Evolutionary conservation across 208 protist species (phyloP), one percentile per base, ranked within the genome.

Genomic region (Naegleria lovaniensis): DNA sequence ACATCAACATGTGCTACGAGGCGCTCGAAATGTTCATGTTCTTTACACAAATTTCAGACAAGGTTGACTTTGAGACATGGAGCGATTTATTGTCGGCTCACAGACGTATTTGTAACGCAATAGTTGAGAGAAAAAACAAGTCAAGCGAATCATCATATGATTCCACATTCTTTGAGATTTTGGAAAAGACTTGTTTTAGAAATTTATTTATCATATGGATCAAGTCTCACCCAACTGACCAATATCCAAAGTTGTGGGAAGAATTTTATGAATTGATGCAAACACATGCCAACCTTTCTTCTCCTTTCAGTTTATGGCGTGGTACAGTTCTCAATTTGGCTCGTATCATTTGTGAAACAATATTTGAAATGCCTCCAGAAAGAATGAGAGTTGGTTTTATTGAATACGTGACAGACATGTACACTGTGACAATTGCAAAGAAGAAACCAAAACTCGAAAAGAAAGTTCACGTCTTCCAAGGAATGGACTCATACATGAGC

Each of bases 21-120:
- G 41, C 33, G 51, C 33, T 88, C 5, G 84, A 88, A 39, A 88
- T 88, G 9, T 88, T 88, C 41, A 59, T 88, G 43, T 88, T 88
- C n/a, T 88, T 88, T 38, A 58, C 22, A 33, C 15, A 51, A 33
- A 88, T 88, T 88, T 39, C 84, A 19, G 84, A 88, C 19, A 88
- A 88, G 41, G 22, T 88, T 33, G 84, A 88, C 13, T 88, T 88
- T 88, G 84, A 88, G 9, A 88, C 84, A 33, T 88, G 84, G 84
- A 39, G 36, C 5, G 36, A 52, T 88, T 58, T 88, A 88, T n/a
- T 88, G 5, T 39, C 25, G 0, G 43, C 84, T 58, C 84, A 88
- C n/a, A 58, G n/a, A 19, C 16, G n/a, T 48, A 88, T 88, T 3
- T 51, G 16, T 51, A 16, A 52, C 5, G 15, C 39, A 38, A 33